These are phyloP conservation scores for Kluyveromyces dobzhanskii DNA, from an alignment of 805 yeast species.

Conservation along the genomic window DNA sequence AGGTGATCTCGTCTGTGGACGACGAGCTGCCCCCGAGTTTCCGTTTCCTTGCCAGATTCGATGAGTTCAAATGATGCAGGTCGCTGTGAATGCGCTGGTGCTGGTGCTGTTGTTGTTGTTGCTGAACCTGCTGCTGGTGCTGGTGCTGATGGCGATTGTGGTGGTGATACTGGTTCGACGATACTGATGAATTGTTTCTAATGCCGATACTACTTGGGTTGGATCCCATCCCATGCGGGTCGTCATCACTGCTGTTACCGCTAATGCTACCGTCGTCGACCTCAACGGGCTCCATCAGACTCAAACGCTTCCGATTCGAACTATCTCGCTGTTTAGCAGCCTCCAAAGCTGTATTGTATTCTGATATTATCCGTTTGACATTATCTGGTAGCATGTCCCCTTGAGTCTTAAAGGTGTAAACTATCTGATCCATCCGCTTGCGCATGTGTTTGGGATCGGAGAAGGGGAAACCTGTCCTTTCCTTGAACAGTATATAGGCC, in stretches of 20 bases:
- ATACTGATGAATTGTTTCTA: not conserved
- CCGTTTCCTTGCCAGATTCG: constrained; percentile 2
- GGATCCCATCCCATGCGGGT: not conserved
- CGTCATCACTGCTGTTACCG: constrained; percentile 1
- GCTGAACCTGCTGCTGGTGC: no score
- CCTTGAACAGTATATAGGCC: constrained; percentile 3
- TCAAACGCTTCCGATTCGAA: constrained; percentile 3
- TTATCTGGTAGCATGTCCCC: constrained; percentile 4
- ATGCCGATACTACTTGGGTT: not conserved
- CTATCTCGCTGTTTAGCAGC: constrained; percentile 4
- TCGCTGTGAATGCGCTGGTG: not conserved
- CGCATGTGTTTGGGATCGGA: constrained; percentile 5
- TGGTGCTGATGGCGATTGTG: no score
- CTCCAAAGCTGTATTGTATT: constrained; percentile 3
- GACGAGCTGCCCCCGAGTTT: not conserved
- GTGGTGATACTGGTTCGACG: not conserved
- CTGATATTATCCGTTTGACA: constrained; percentile 1
- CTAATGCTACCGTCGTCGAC: not conserved
- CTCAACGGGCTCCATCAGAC: constrained; percentile 4
- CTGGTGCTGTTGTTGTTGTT: not conserved
- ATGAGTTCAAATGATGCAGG: not conserved
- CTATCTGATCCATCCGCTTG: constrained; percentile 4
- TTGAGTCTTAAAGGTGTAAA: constrained; percentile 2
- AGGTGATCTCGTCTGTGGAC: not conserved
- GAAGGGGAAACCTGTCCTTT: constrained; percentile 4